Evolutionary conservation across 2,329 filamentous ascomycete genomes (phyloP).

Genomic region (Xylaria sp.): DNA sequence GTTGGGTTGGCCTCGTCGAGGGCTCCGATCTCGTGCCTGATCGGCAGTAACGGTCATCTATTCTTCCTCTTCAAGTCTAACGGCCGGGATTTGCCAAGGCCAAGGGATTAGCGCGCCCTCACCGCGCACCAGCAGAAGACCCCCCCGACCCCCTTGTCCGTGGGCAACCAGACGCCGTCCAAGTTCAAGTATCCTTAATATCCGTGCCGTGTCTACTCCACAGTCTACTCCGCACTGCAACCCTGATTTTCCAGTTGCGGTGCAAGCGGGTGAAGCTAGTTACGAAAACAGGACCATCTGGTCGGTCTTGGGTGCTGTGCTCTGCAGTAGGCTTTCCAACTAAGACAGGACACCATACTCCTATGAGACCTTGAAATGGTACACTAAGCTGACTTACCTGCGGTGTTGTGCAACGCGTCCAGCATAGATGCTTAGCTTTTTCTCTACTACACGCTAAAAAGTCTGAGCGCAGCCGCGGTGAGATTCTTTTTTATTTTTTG

Average conservation of each 20-base stretch:
- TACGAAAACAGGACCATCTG: conserved; percentile 21
- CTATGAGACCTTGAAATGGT: conserved; percentile 14
- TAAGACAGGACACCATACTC: conserved; percentile 15
- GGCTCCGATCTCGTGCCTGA: conserved; percentile 36
- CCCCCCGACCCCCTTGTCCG: conserved; percentile 14
- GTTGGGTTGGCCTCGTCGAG: conserved; percentile 19
- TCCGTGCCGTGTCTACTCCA: conserved; percentile 41
- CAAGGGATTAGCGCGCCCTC: conserved; percentile 6
- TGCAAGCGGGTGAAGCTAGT: conserved; percentile 22
- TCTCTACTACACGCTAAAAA: conserved; percentile 8
- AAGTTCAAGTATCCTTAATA: conserved; percentile 33
- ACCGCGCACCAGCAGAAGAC: conserved; percentile 15
- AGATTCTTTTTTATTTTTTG: conserved; percentile 9
- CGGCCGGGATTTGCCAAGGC: conserved; percentile 30
- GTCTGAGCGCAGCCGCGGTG: conserved; percentile 26
- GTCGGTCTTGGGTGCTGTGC: conserved; percentile 15
- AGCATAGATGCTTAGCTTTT: conserved; percentile 2
- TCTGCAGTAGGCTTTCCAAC: conserved; percentile 12
- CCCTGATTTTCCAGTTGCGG: conserved; percentile 30
- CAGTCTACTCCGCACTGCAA: conserved; percentile 39
- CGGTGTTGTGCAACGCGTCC: not conserved
- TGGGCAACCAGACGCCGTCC: conserved; percentile 10
- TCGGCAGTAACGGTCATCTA: conserved; percentile 38
- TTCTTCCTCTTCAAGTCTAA: conserved; percentile 27
- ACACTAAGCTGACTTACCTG: conserved; percentile 23